Percentiles rank a stretch among this genome's conserved stretches.
Evolutionary conservation across 495 filamentous ascomycete genomes (phyloP).

Genomic region (Haplographium delicatum): DNA sequence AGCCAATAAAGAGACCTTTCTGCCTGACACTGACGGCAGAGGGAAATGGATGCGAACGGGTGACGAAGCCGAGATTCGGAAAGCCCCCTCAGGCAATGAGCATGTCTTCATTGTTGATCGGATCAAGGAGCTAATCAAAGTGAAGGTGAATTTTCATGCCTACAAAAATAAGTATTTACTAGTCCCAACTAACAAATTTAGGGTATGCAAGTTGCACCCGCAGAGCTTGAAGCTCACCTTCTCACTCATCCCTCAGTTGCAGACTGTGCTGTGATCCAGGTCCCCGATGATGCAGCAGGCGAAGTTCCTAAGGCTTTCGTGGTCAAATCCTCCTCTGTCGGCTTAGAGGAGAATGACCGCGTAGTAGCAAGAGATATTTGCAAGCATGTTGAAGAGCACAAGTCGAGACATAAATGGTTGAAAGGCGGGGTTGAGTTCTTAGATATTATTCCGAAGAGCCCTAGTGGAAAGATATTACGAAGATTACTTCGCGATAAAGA

Average conservation of each 20-base stretch:
- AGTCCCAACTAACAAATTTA: constrained; percentile 33
- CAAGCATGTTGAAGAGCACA: constrained; percentile 76
- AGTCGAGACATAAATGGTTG: constrained; percentile 85
- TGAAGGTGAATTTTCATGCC: constrained; percentile 73
- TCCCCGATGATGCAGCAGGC: constrained; percentile 68
- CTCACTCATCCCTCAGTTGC: constrained; percentile 75
- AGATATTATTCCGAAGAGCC: constrained; percentile 76
- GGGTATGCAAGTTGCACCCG: constrained; percentile 88
- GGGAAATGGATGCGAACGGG: constrained; percentile 79
- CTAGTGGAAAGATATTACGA: constrained; percentile 87
- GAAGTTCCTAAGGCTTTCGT: constrained; percentile 88
- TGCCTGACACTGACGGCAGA: constrained; percentile 57
- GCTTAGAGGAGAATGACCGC: constrained; percentile 53
- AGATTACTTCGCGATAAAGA: constrained; percentile 76
- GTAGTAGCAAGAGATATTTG: constrained; percentile 57
- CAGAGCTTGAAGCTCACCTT: constrained; percentile 85
- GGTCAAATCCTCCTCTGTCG: constrained; percentile 60
- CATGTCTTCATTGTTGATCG: constrained; percentile 83
- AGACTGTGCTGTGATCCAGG: constrained; percentile 79
- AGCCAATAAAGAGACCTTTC: constrained; percentile 74
- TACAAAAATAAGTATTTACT: no score
- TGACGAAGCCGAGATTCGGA: constrained; percentile 71
- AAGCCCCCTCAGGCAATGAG: constrained; percentile 57
- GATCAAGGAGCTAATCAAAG: constrained; percentile 92
- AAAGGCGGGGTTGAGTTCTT: constrained; percentile 79